These are phyloP conservation scores for Argentina anserina DNA, from an alignment of 306 rosid genomes.

Conservation along the genomic window DNA sequence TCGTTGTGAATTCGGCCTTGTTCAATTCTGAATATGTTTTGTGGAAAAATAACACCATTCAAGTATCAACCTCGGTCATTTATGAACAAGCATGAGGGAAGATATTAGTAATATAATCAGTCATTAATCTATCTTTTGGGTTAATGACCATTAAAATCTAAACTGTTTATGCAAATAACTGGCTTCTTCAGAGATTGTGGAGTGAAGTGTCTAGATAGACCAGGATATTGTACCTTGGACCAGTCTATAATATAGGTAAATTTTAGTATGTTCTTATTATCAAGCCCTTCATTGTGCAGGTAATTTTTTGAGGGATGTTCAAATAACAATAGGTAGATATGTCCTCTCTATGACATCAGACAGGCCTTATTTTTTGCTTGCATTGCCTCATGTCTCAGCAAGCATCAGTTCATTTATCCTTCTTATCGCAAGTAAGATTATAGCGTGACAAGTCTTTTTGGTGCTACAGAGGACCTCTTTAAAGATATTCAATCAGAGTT, in stretches of 20 bases:
- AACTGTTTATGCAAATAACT: not conserved
- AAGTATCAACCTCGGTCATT: not conserved
- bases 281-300: conserved; percentile 81
- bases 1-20: not conserved
- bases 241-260: conserved; percentile 1
- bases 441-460: conserved; percentile 16
- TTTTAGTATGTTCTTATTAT: conserved; percentile 42
- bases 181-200: not conserved
- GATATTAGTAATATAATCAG: not conserved
- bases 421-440: conserved; percentile 3
- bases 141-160: not conserved
- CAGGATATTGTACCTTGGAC: not conserved
- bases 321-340: conserved; percentile 95
- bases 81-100: not conserved
- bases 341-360: conserved; percentile 50
- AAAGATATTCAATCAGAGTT: conserved; percentile 87
- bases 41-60: not conserved
- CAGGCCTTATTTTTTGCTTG: conserved; percentile 28
- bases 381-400: conserved; percentile 25
- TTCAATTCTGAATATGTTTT: conserved; percentile 10
- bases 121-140: not conserved
- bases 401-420: conserved; percentile 18
- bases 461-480: conserved; percentile 71
- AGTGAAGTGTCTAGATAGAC: not conserved
- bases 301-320: conserved; percentile 88